Base-by-base conservation (phyloP, 2,329 filamentous ascomycete genomes). In the Coniochaeta sp. region DNA sequence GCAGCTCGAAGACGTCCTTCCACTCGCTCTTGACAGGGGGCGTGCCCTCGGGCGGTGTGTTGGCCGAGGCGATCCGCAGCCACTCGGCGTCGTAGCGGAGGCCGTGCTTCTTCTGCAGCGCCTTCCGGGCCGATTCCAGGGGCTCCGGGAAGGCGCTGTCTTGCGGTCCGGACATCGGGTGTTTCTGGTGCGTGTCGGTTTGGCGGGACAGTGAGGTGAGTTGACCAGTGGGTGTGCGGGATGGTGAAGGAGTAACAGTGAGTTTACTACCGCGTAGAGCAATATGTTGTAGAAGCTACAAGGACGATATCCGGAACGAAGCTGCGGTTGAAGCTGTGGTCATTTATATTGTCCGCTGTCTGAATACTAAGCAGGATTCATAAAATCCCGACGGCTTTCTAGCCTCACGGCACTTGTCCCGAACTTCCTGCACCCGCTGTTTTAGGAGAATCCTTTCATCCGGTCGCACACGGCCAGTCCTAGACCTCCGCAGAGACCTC, bases 1-100 rank as follows among this genome's bases (percentile, higher is more conserved):
- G 60, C 22, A 63, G 40, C 42, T 60, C 60, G 2, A 61, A 19
- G 6, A 64, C 60, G 14, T 36, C 59, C 14, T 57, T 32, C 34
- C 34, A 44, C 22, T 52, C 38, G 7, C 10, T 24, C 32, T 56
- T 56, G 42, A 60, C 19, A 19, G 55, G 14, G 59, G 26, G n/a
- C 42, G 26, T 14, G 47, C 57, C 8, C 3, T 22, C 54, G 7
- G 47, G 22, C 10, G 47, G 3, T 14, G 8, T 24, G 47, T 28
- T 7, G 2, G 24, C 5, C 9, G 22, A 28, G 24, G 47, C 55
- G 34, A 57, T 30, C 4, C 24, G 16, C 38, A 30, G 24, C 55
- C 55, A 57, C 17, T 57, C 38, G 22, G 55, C 26, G 36, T 57
- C 55, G 55, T 57, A 57, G 34, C 55, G 55, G 55, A 57, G 55